Percentiles rank a stretch among this genome's conserved stretches.
phyloP scores from a whole-genome alignment of 75 land plant species.

The Pseudotsuga menziesii region DNA sequence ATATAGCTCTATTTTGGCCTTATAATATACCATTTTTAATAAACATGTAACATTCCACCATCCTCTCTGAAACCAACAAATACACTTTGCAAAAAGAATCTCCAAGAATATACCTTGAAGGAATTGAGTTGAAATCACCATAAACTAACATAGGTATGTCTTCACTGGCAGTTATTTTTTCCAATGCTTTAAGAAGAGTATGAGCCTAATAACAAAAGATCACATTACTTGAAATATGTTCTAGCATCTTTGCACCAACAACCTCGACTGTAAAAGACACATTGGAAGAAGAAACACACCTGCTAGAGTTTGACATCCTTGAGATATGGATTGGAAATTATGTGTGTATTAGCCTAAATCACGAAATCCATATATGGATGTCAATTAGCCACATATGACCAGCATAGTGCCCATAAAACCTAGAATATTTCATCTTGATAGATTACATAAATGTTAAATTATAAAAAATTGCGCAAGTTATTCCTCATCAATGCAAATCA shows the following conservation, averaged over 20 bases:
- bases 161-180: constrained; percentile 94
- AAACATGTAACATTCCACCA: neutral
- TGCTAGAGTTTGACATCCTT: constrained; percentile 99
- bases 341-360: constrained; percentile 93
- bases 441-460: no score
- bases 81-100: constrained; percentile 1
- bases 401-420: neutral
- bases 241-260: neutral
- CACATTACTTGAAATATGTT: neutral
- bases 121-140: constrained; percentile 96
- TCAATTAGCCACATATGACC: neutral
- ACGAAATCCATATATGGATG: neutral
- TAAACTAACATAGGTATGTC: constrained; percentile 98
- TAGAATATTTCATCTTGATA: no score
- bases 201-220: constrained; percentile 54
- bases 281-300: constrained; percentile 33
- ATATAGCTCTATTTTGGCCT: neutral
- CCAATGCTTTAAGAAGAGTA: constrained; percentile 89
- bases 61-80: neutral
- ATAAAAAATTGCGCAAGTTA: no score
- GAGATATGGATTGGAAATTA: constrained; percentile 80
- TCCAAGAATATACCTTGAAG: constrained; percentile 66
- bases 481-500: neutral
- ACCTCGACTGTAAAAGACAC: neutral
- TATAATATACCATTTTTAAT: neutral